A percentile compares a stretch with the other conserved stretches of the same genome.
Evolutionary conservation across 2,329 filamentous ascomycete species (phyloP).

Genomic region (Apiospora pterosperma): DNA sequence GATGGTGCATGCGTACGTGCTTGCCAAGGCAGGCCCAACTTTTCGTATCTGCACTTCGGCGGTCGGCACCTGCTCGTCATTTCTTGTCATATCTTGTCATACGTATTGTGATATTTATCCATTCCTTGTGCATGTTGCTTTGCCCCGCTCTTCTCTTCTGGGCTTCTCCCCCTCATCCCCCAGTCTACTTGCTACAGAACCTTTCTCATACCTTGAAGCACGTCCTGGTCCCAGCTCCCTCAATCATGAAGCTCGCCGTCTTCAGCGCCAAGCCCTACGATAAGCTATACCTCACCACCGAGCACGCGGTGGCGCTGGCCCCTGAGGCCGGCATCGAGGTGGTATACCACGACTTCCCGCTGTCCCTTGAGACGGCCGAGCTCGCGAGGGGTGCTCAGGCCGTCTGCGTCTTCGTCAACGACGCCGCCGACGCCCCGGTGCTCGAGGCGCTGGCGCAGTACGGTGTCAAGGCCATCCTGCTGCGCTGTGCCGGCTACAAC

Average conservation of each 20-base stretch:
- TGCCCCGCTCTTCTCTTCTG: not conserved
- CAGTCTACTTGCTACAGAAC: not conserved
- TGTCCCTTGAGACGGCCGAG: slow-evolving; percentile 52
- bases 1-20: not conserved
- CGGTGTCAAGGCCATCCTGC: slow-evolving; percentile 56
- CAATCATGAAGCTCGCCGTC: slow-evolving; percentile 54
- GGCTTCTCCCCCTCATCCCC: not conserved
- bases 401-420: slow-evolving; percentile 68
- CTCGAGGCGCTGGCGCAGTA: slow-evolving; percentile 44
- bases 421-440: slow-evolving; percentile 49
- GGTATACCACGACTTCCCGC: slow-evolving; percentile 55
- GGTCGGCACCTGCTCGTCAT: not conserved
- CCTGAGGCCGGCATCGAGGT: slow-evolving; percentile 42
- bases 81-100: not conserved
- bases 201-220: not conserved
- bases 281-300: slow-evolving; percentile 48
- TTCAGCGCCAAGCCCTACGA: slow-evolving; percentile 66
- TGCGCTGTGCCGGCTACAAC: slow-evolving; percentile 68
- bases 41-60: not conserved
- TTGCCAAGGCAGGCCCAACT: not conserved
- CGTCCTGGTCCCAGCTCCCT: not conserved
- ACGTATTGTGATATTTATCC: not conserved
- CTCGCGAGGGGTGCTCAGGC: slow-evolving; percentile 52
- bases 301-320: slow-evolving; percentile 30
- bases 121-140: not conserved